Conservation (phyloP, 2,329 filamentous ascomycete species). For the Trichoderma koningii region DNA sequence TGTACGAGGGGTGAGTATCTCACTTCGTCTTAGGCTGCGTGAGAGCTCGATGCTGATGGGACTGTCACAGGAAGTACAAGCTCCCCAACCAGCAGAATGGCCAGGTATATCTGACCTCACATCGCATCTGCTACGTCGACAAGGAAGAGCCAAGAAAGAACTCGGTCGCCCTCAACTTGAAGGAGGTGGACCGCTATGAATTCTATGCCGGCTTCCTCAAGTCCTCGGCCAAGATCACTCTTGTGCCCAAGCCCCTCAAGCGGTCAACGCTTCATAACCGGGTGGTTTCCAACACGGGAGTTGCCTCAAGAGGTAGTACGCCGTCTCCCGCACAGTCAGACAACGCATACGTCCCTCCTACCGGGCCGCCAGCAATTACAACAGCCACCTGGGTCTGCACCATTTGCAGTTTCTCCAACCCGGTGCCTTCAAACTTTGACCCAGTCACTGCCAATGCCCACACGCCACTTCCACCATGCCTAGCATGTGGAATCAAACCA, state of each 20-base stretch:
- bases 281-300: slow-evolving; percentile 50
- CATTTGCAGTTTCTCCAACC: slow-evolving; percentile 94
- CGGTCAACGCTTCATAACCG: slow-evolving; percentile 60
- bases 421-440: slow-evolving; percentile 91
- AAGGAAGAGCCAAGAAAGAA: slow-evolving; percentile 80
- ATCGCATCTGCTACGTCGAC: slow-evolving; percentile 94
- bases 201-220: slow-evolving; percentile 94
- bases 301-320: slow-evolving; percentile 49
- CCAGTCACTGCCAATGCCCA: slow-evolving; percentile 75
- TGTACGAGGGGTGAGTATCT: slow-evolving; percentile 86
- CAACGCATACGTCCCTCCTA: slow-evolving; percentile 44
- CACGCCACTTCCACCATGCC: slow-evolving; percentile 80
- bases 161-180: slow-evolving; percentile 83
- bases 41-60: slow-evolving; percentile 4
- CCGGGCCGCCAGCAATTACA: slow-evolving; percentile 50
- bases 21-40: neutral
- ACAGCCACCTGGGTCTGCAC: slow-evolving; percentile 91
- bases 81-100: slow-evolving; percentile 92
- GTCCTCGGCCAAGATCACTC: slow-evolving; percentile 89
- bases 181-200: slow-evolving; percentile 86
- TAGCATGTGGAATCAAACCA: slow-evolving; percentile 93
- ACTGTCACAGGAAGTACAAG: slow-evolving; percentile 80
- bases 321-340: slow-evolving; percentile 51
- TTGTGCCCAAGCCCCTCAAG: slow-evolving; percentile 79
- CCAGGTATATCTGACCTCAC: slow-evolving; percentile 93